Evolutionary conservation across 2,329 filamentous ascomycete species (phyloP), one percentile per base, ranked within the genome.

Genomic region (Microdochium paspali): DNA sequence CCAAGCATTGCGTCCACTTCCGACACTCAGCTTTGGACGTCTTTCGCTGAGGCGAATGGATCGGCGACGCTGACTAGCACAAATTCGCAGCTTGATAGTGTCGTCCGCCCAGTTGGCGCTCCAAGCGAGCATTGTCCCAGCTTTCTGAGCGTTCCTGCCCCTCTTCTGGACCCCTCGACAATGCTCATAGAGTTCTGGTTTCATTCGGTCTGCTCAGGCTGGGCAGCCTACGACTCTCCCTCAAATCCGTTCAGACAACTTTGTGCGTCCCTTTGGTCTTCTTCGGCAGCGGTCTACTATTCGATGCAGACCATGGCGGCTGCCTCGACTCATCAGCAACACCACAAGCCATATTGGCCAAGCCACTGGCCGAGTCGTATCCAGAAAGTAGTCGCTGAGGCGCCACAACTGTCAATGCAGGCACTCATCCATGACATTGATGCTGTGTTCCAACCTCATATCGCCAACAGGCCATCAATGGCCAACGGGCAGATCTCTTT

Each of bases 101-200:
- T n/a, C n/a, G n/a, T n/a, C n/a, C 26, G 13, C 26, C 13, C 26
- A 28, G 13, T 28, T 13, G 26, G 13, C 7, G 13, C 7, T 7
- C 26, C 26, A 13, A 13, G 7, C 13, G 26, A 13, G 43, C 43
- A 20, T 10, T 44, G 20, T 44, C 10, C 20, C 10, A 45, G 26
- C 12, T 13, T 12, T 23, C 46, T 9, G 23, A 43, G 30, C 24
- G 45, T 28, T n/a, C 39, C 31, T n/a, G 18, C 21, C n/a, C 6
- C 53, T 9, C 50, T 59, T 21, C 53, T 59, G 3, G 51, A 61
- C 31, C 54, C 59, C 13, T 57, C 56, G 4, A 56, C 56, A 0
- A 56, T 60, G 13, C 47, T 61, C 39, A 57, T 61, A 44, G 55
- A 61, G 39, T 58, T 60, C 49, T 61, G 58, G 58, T 61, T 61